Conservation (phyloP, 2,329 filamentous ascomycete species). For the Colletotrichum sojae region DNA sequence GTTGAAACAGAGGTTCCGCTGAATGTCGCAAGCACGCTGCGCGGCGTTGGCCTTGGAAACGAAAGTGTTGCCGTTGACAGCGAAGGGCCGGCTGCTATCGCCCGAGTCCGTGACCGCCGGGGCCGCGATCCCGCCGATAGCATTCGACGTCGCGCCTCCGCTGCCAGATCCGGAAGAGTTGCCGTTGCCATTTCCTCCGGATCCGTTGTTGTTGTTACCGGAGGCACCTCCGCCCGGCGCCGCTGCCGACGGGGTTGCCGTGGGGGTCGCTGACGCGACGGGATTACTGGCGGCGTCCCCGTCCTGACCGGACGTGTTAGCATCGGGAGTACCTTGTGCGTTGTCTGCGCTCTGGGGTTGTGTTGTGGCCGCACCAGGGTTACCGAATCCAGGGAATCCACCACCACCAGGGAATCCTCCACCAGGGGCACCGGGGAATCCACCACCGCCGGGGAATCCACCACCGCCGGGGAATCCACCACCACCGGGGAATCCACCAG, state of each 20-base stretch:
- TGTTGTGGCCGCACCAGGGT: constrained; percentile 35
- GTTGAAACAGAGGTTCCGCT: constrained; percentile 73
- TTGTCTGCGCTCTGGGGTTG: constrained; percentile 25
- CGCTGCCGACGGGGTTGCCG: constrained; percentile 34
- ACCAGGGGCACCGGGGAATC: constrained; percentile 23
- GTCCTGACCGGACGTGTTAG: constrained; percentile 34
- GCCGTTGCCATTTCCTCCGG: constrained; percentile 33
- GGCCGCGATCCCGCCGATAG: constrained; percentile 66
- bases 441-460: constrained; percentile 3
- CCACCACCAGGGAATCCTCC: constrained; percentile 16
- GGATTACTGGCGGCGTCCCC: constrained; percentile 38
- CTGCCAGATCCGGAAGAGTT: constrained; percentile 40
- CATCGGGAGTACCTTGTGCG: constrained; percentile 16
- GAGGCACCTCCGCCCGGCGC: constrained; percentile 23
- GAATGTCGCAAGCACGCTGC: constrained; percentile 73
- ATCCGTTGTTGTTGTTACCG: constrained; percentile 29
- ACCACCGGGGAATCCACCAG: constrained; percentile 2
- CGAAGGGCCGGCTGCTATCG: constrained; percentile 66
- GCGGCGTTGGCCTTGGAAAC: constrained; percentile 68
- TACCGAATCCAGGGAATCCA: constrained; percentile 28
- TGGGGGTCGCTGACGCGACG: constrained; percentile 22
- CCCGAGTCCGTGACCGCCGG: constrained; percentile 65
- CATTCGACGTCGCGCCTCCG: constrained; percentile 49
- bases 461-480: constrained; percentile 1
- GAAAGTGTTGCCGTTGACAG: constrained; percentile 71